Base-by-base conservation (phyloP, 169 alveolate genomes). In the Cryptosporidium ryanae region DNA sequence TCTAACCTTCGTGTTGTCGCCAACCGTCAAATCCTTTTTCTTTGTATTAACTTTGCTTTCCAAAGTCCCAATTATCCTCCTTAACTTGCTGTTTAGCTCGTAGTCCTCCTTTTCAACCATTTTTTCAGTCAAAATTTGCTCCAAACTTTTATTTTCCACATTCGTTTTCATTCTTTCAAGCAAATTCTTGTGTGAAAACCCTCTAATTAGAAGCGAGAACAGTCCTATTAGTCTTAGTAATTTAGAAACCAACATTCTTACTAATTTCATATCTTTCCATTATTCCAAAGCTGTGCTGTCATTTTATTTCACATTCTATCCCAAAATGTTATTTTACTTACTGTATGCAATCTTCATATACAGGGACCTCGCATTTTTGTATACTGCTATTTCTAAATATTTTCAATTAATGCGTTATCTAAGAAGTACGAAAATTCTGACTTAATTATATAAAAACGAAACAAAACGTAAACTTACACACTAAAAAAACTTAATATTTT, bases 1-100 rank as follows among this genome's bases (percentile, higher is more conserved):
- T 21, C 54, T 68, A 17, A 50, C 31, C 13, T 54, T 50, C 6
- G 31, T 52, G 55, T 49, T 68, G 31, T 68, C 54, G 8, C 66
- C 66, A 25, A 50, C 52, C n/a, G 32, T 32, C 0, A 68, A 1
- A 15, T 68, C 50, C 50, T 52, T 55, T 13, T n/a, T 29, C 2
- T 68, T 55, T 21, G 66, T 10, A 1, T 21, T 66, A 7, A 43
- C 27, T 44, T 54, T 66, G 38, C 34, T 64, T 15, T 23, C 54
- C 10, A 43, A 27, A 38, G 46, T 38, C 46, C 8, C 46, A 44
- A 66, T 12, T n/a, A 66, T 10, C 1, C 15, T 17, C 12, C 21
- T 17, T 5, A 44, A 66, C 27, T 13, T 66, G 18, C 15, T 29
- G 21, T 43, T 10, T 38, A 38, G 8, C 8, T 38, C 8, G 8